Base-by-base conservation (phyloP, 1,139 yeast species). In the Kazachstania sp. region DNA sequence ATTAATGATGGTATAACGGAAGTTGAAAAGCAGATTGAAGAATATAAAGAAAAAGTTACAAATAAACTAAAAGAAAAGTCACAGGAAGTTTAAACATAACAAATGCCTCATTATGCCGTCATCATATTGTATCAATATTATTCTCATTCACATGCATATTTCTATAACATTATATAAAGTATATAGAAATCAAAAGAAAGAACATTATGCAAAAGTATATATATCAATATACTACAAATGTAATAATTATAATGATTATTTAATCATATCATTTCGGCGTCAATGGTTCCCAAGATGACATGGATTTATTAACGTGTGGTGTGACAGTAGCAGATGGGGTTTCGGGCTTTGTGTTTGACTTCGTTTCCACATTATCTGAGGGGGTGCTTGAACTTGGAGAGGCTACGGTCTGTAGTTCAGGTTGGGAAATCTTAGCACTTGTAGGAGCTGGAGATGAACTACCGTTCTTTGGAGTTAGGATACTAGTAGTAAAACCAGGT, bases 201-300 rank as follows among this genome's bases (percentile, higher is more conserved):
- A 37, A 36, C n/a, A 20, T 19, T 23, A 18, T 28, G 12, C 20
- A 26, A 18, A 44, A 34, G 18, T 31, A 20, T 30, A 12, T 39
- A 13, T 16, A 15, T 16, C n/a, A n/a, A n/a, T n/a, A n/a, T n/a
- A n/a, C n/a, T 23, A 23, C 28, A 23, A 23, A 23, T 7, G 28
- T 23, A 23, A 23, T 23, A 23, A 23, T n/a, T n/a, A 23, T 7
- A 23, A 23, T 23, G 8, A 2, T 23, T 23, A 23, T 44, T 38
- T 20, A 16, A 13, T 20, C 13, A 12, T 13, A 12, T 55, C 63
- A 76, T 53, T 74, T 75, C 1, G 82, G 82, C 5, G 74, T 71
- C 45, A 78, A 62, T 7, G 83, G 82, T 48, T 74, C 73, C 83
- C 83, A 78, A 39, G 77, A 77, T 19, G 75, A 69, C 74, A 77